Evolutionary conservation across 805 yeast genomes (phyloP).

Genomic region (Schizosaccharomyces pombe): DNA sequence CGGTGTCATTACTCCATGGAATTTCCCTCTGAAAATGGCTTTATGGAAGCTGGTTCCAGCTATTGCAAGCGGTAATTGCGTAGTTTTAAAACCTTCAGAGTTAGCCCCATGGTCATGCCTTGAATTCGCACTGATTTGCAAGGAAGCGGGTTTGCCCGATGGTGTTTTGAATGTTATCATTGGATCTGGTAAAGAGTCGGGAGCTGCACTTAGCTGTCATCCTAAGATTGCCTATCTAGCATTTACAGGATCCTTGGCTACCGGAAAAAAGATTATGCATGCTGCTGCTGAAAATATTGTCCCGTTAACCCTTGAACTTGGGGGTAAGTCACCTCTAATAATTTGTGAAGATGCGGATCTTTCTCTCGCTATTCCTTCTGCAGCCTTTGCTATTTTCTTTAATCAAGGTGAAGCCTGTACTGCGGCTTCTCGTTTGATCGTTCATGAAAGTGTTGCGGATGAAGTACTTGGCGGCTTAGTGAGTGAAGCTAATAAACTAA

Average conservation of each 20-base stretch:
- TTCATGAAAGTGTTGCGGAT: slow-evolving; percentile 28
- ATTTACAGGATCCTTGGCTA: slow-evolving; percentile 45
- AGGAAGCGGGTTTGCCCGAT: slow-evolving; percentile 50
- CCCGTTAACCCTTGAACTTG: slow-evolving; percentile 47
- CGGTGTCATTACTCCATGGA: slow-evolving; percentile 53
- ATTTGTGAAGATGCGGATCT: slow-evolving; percentile 24
- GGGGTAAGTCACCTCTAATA: slow-evolving; percentile 59
- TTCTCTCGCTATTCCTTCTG: slow-evolving; percentile 29
- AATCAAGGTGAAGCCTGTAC: slow-evolving; percentile 63
- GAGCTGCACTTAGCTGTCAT: slow-evolving; percentile 9
- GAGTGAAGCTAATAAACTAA: slow-evolving; percentile 21
- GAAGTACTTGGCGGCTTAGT: slow-evolving; percentile 21
- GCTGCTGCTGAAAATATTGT: slow-evolving; percentile 50
- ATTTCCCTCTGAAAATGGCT: slow-evolving; percentile 30
- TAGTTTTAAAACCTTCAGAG: slow-evolving; percentile 54
- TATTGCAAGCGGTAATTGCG: slow-evolving; percentile 52
- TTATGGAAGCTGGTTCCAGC: slow-evolving; percentile 70
- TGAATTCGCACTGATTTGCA: slow-evolving; percentile 32
- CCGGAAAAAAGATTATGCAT: slow-evolving; percentile 41
- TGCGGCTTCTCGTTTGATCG: slow-evolving; percentile 43
- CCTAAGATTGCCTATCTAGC: slow-evolving; percentile 37
- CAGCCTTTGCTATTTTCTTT: slow-evolving; percentile 39
- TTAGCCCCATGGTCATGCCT: slow-evolving; percentile 50
- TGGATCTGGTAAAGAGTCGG: slow-evolving; percentile 32
- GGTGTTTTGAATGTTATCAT: slow-evolving; percentile 52